These are phyloP conservation scores for Pseudogymnoascus sp. DNA, from an alignment of 2,329 filamentous ascomycete genomes.

Conservation along the genomic window DNA sequence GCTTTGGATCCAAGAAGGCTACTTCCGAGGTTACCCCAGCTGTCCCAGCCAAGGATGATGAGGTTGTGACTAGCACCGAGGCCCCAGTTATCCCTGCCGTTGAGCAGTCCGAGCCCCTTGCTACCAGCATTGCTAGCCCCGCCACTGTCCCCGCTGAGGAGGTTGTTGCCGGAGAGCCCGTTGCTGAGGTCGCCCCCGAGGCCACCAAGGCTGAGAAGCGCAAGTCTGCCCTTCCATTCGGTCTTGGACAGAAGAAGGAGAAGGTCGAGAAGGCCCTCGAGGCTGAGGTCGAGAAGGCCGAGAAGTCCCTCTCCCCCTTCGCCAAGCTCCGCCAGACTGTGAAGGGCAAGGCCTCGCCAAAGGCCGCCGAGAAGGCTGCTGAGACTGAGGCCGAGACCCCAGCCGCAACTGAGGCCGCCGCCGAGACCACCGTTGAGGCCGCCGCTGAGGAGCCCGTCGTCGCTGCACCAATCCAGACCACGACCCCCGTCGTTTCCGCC, in stretches of 20 bases:
- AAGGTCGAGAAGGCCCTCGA: slow-evolving; percentile 34
- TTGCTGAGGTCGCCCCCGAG: slow-evolving; percentile 31
- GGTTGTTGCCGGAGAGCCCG: slow-evolving; percentile 33
- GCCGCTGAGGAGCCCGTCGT: slow-evolving; percentile 19
- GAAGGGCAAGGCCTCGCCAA: slow-evolving; percentile 29
- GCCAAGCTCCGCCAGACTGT: slow-evolving; percentile 33
- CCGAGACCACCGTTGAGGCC: slow-evolving; percentile 14
- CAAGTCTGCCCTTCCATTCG: slow-evolving; percentile 53
- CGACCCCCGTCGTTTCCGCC: slow-evolving; percentile 29
- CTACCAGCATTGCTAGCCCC: slow-evolving; percentile 25
- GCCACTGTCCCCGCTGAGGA: slow-evolving; percentile 29
- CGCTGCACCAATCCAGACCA: slow-evolving; percentile 18
- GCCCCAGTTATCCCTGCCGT: slow-evolving; percentile 32
- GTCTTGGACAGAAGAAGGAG: slow-evolving; percentile 60
- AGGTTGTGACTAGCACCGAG: slow-evolving; percentile 19
- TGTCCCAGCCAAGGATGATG: slow-evolving; percentile 29
- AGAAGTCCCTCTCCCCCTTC: slow-evolving; percentile 30
- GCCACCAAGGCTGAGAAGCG: slow-evolving; percentile 51
- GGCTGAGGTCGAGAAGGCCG: slow-evolving; percentile 36
- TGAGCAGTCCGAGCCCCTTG: slow-evolving; percentile 28
- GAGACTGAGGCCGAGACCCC: slow-evolving; percentile 23
- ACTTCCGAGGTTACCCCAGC: slow-evolving; percentile 20
- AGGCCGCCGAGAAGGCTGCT: slow-evolving; percentile 33
- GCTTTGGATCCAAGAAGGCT: slow-evolving; percentile 28
- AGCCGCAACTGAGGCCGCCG: slow-evolving; percentile 18